Conservation (phyloP, 164 flowering plant species). For the Tetrastigma voinierianum region DNA sequence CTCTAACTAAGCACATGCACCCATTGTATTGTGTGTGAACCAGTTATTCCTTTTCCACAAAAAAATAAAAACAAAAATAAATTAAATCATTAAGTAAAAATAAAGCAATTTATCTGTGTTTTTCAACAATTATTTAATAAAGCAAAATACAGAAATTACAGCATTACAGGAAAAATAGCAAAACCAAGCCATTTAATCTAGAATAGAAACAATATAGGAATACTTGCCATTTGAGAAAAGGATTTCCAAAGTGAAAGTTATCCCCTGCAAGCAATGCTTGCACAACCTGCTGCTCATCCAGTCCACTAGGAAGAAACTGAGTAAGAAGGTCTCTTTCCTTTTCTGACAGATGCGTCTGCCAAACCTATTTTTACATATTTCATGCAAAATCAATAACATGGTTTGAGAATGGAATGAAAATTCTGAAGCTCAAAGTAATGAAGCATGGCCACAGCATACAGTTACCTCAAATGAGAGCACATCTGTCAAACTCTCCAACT, state of each 20-base stretch:
- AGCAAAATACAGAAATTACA: background rate
- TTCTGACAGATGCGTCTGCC: constrained; percentile 67
- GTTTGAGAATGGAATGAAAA: background rate
- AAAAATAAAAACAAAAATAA: no score
- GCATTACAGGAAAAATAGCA: background rate
- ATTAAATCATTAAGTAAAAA: no score
- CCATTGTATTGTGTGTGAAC: no score
- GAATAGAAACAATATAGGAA: background rate
- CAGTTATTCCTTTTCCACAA: no score
- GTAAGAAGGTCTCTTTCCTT: constrained; percentile 56
- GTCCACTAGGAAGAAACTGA: constrained; percentile 70
- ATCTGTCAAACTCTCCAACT: constrained; percentile 47
- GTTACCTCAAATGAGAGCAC: constrained; percentile 78
- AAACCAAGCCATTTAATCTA: background rate
- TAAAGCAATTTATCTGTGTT: background rate
- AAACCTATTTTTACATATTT: constrained; percentile 41
- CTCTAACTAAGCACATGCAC: no score
- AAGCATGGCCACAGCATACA: constrained; percentile 2
- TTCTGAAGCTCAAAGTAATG: background rate
- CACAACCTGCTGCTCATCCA: constrained; percentile 48
- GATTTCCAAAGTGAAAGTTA: constrained; percentile 82
- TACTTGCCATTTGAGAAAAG: constrained; percentile 69
- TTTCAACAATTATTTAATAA: background rate
- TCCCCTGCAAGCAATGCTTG: constrained; percentile 62
- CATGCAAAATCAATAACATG: background rate